A percentile compares a stretch with the other conserved stretches of the same genome.
These are phyloP conservation scores for Cladosporium cucumerinum DNA, from an alignment of 2,329 filamentous ascomycete species.

Conservation along the genomic window DNA sequence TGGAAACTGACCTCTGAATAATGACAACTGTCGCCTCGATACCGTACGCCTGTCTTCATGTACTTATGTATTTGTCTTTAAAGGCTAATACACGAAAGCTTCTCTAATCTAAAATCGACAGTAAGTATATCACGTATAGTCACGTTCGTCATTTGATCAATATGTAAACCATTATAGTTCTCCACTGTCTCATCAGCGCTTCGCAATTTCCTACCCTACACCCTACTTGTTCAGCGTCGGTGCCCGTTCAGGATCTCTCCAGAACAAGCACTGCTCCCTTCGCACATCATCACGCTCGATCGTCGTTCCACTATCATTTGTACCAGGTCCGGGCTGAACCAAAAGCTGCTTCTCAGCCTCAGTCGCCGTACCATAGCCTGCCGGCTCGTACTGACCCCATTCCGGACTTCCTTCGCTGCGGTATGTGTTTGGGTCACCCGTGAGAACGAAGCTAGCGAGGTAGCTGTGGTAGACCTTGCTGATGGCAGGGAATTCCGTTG, in stretches of 20 bases:
- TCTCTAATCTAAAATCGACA: neutral
- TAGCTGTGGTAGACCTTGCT: slow-evolving; percentile 46
- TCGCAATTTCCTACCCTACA: neutral
- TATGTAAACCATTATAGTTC: neutral
- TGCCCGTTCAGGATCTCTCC: slow-evolving; percentile 14
- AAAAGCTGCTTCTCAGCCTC: slow-evolving; percentile 7
- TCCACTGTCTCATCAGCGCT: neutral
- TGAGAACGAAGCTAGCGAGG: slow-evolving; percentile 70
- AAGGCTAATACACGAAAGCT: too few relatives aligned
- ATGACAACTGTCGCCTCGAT: neutral
- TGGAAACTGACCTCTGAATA: neutral
- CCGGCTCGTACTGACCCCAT: slow-evolving; percentile 40
- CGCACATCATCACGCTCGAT: slow-evolving; percentile 3
- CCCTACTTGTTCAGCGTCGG: slow-evolving; percentile 13
- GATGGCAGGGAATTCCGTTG: slow-evolving; percentile 1
- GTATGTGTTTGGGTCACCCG: slow-evolving; percentile 62
- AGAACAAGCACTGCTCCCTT: slow-evolving; percentile 14
- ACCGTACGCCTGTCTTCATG: neutral
- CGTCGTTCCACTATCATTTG: neutral
- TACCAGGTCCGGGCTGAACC: slow-evolving; percentile 8
- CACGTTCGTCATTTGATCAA: neutral
- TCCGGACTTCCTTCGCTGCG: slow-evolving; percentile 46
- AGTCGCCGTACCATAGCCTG: neutral
- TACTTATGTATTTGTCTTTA: neutral
- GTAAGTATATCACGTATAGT: neutral